Percentiles rank a stretch among this genome's conserved stretches.
Evolutionary conservation across 768 basidiomycete genomes (phyloP).

Genomic region (Rhodocollybia butyracea): DNA sequence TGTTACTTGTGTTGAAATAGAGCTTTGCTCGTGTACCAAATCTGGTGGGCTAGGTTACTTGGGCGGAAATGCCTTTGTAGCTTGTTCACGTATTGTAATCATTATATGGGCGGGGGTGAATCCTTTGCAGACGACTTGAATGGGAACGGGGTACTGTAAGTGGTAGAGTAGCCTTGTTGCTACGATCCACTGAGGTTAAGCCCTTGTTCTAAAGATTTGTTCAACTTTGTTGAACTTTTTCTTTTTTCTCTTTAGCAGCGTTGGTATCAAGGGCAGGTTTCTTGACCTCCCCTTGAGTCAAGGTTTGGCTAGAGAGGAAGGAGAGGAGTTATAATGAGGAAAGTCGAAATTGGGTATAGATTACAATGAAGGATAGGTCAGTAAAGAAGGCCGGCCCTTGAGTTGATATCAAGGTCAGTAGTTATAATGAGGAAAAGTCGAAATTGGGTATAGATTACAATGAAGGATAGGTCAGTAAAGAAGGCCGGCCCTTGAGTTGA

Average conservation of each 20-base stretch:
- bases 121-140: constrained; percentile 80
- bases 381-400: too few relatives aligned
- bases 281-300: too few relatives aligned
- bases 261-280: constrained; percentile 41
- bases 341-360: too few relatives aligned
- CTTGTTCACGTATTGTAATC: constrained; percentile 57
- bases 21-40: constrained; percentile 72
- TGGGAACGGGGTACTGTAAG: constrained; percentile 74
- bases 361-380: too few relatives aligned
- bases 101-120: constrained; percentile 69
- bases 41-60: constrained; percentile 45
- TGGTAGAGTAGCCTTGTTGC: constrained; percentile 77
- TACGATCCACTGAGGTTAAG: constrained; percentile 77
- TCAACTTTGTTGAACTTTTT: constrained; percentile 47
- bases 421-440: too few relatives aligned
- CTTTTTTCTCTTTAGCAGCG: constrained; percentile 25
- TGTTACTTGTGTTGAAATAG: constrained; percentile 63
- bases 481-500: too few relatives aligned
- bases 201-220: constrained; percentile 70
- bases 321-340: too few relatives aligned
- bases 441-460: too few relatives aligned
- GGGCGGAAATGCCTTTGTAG: constrained; percentile 52
- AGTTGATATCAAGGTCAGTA: too few relatives aligned
- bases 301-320: too few relatives aligned
- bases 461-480: too few relatives aligned